Conservation (phyloP, 257 asterid genomes). For the Scutellaria baicalensis region DNA sequence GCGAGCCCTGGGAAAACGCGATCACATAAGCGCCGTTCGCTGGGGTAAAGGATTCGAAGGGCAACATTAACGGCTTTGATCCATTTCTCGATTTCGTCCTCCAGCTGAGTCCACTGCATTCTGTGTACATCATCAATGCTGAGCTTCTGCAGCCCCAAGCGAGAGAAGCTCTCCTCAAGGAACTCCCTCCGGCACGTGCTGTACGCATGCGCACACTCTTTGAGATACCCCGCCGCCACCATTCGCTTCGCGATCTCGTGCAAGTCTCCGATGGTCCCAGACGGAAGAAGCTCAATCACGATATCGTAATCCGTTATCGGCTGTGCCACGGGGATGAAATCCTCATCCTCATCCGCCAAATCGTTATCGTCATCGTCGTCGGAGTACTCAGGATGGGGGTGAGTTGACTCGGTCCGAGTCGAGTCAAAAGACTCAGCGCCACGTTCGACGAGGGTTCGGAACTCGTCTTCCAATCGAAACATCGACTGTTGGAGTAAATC, state of each 20-base stretch:
- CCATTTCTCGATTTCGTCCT: slow-evolving; percentile 93
- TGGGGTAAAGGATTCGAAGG: slow-evolving; percentile 70
- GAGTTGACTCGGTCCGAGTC: slow-evolving; percentile 35
- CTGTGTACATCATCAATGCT: slow-evolving; percentile 85
- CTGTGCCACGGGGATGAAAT: slow-evolving; percentile 74
- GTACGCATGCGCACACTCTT: slow-evolving; percentile 86
- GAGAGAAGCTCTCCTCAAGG: slow-evolving; percentile 87
- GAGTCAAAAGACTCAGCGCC: slow-evolving; percentile 64
- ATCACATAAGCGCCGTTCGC: slow-evolving; percentile 88
- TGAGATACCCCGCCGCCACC: slow-evolving; percentile 89
- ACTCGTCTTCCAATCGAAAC: slow-evolving; percentile 87
- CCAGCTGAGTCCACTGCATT: slow-evolving; percentile 85
- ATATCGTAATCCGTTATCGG: slow-evolving; percentile 73
- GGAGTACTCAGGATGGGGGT: slow-evolving; percentile 26
- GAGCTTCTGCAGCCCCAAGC: slow-evolving; percentile 76
- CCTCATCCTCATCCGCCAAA: slow-evolving; percentile 45
- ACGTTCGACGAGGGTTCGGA: slow-evolving; percentile 55
- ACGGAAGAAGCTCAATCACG: slow-evolving; percentile 76
- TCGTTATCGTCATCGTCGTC: slow-evolving; percentile 46
- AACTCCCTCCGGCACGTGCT: slow-evolving; percentile 79
- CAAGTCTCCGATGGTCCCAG: slow-evolving; percentile 62
- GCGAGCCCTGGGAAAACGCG: slow-evolving; percentile 65
- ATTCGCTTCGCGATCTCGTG: slow-evolving; percentile 83
- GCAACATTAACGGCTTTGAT: slow-evolving; percentile 73
- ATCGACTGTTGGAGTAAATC: slow-evolving; percentile 83